phyloP scores from a whole-genome alignment of 129 eudicot genomes.

The Ambrosia artemisiifolia region DNA sequence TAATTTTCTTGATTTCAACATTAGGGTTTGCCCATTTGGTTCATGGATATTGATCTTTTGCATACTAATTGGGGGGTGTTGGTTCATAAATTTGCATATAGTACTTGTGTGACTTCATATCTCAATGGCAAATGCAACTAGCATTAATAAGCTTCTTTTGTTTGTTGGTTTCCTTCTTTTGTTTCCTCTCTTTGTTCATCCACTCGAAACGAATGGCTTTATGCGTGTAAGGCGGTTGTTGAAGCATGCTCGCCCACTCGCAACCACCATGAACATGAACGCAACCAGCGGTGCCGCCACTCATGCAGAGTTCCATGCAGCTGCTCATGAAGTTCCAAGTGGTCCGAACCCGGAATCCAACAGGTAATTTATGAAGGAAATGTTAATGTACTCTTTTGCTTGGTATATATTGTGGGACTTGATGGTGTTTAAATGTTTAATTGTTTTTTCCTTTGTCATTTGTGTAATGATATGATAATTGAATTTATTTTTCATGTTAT shows the following conservation, averaged over 20 bases:
- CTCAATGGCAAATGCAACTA: slow-evolving; percentile 46
- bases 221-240: slow-evolving; percentile 15
- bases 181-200: slow-evolving; percentile 24
- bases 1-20: slow-evolving; percentile 24
- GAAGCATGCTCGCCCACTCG: slow-evolving; percentile 8
- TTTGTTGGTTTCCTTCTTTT: slow-evolving; percentile 39
- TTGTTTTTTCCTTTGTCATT: slow-evolving; percentile 23
- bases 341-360: slow-evolving; percentile 72
- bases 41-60: slow-evolving; percentile 63
- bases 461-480: slow-evolving; percentile 27
- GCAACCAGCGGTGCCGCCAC: slow-evolving; percentile 12
- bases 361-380: slow-evolving; percentile 33
- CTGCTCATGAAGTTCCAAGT: slow-evolving; percentile 70
- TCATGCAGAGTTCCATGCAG: slow-evolving; percentile 39
- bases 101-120: slow-evolving; percentile 23
- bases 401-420: slow-evolving; percentile 12
- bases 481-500: slow-evolving; percentile 3
- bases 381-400: slow-evolving; percentile 19
- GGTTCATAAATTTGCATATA: not conserved
- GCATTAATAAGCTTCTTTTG: slow-evolving; percentile 33
- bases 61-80: slow-evolving; percentile 48
- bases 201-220: slow-evolving; percentile 16
- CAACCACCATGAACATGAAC: slow-evolving; percentile 15
- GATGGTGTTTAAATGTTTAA: slow-evolving; percentile 16
- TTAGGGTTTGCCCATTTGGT: slow-evolving; percentile 38